phyloP scores from a whole-genome alignment of 108 stramenopile species.

The Cylindrotheca fusiformis region DNA sequence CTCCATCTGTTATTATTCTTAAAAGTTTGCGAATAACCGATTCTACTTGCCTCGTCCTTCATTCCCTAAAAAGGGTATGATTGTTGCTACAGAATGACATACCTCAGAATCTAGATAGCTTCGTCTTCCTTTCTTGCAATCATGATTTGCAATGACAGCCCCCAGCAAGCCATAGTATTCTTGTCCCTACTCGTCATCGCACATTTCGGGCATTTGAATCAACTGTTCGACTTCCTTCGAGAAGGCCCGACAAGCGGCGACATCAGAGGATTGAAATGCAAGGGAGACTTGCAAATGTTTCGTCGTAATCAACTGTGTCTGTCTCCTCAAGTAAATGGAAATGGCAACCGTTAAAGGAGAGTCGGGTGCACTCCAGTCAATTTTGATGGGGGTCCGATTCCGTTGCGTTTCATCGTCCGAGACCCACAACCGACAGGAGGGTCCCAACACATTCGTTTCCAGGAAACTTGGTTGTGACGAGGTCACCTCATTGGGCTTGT shows the following conservation, averaged over 20 bases:
- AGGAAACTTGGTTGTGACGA: not conserved
- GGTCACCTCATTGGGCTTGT: too few relatives aligned
- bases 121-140: too few relatives aligned
- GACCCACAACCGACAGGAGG: conserved; percentile 26
- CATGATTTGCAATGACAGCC: too few relatives aligned
- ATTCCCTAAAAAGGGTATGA: too few relatives aligned
- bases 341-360: conserved; percentile 11
- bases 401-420: conserved; percentile 16
- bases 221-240: conserved; percentile 36
- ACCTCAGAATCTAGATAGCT: too few relatives aligned
- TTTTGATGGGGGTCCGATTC: conserved; percentile 9
- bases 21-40: too few relatives aligned
- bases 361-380: conserved; percentile 17
- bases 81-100: too few relatives aligned
- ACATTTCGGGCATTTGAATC: conserved; percentile 29
- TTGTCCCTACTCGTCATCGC: conserved; percentile 4
- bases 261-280: conserved; percentile 24
- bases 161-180: too few relatives aligned
- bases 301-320: not conserved
- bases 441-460: conserved; percentile 1
- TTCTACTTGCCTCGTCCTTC: too few relatives aligned
- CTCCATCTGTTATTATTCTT: too few relatives aligned
- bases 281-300: conserved; percentile 14
- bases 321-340: not conserved
- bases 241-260: conserved; percentile 33